Conservation (phyloP, 2,329 filamentous ascomycete species). For the Boeremia lycopersici region DNA sequence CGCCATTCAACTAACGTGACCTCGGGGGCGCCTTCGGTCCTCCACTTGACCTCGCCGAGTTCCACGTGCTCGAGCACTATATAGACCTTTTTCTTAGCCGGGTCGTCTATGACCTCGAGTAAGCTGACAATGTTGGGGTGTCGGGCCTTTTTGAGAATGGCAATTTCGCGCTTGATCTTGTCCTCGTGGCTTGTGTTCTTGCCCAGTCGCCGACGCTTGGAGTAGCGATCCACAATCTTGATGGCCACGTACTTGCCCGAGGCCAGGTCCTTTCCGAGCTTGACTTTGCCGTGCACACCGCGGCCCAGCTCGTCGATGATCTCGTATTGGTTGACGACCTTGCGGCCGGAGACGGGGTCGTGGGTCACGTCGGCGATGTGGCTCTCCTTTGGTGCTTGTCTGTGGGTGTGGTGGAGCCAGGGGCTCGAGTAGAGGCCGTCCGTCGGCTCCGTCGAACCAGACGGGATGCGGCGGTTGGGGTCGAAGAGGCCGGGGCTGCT, state of each 20-base stretch:
- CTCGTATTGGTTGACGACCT: slow-evolving; percentile 97
- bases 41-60: slow-evolving; percentile 91
- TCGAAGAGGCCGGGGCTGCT: slow-evolving; percentile 57
- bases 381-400: slow-evolving; percentile 65
- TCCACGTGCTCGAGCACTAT: slow-evolving; percentile 96
- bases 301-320: slow-evolving; percentile 95
- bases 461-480: slow-evolving; percentile 40
- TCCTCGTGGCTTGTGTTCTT: slow-evolving; percentile 72
- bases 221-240: slow-evolving; percentile 97
- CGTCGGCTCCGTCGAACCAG: slow-evolving; percentile 35
- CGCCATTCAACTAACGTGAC: slow-evolving; percentile 83
- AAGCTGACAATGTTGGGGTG: slow-evolving; percentile 97
- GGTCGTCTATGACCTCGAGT: slow-evolving; percentile 96
- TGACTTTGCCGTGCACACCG: slow-evolving; percentile 97
- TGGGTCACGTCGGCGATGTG: slow-evolving; percentile 91
- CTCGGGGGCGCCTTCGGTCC: slow-evolving; percentile 82
- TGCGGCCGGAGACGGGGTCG: slow-evolving; percentile 86
- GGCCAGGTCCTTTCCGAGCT: slow-evolving; percentile 81
- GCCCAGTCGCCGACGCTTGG: slow-evolving; percentile 89
- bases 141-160: slow-evolving; percentile 96
- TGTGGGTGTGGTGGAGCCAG: slow-evolving; percentile 57
- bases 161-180: slow-evolving; percentile 94
- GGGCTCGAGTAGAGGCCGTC: slow-evolving; percentile 56
- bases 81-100: slow-evolving; percentile 95
- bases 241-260: slow-evolving; percentile 86